A percentile compares a stretch with the other conserved stretches of the same genome.
phyloP scores from a whole-genome alignment of 306 rosid genomes.

The Cicer chorassanicum region DNA sequence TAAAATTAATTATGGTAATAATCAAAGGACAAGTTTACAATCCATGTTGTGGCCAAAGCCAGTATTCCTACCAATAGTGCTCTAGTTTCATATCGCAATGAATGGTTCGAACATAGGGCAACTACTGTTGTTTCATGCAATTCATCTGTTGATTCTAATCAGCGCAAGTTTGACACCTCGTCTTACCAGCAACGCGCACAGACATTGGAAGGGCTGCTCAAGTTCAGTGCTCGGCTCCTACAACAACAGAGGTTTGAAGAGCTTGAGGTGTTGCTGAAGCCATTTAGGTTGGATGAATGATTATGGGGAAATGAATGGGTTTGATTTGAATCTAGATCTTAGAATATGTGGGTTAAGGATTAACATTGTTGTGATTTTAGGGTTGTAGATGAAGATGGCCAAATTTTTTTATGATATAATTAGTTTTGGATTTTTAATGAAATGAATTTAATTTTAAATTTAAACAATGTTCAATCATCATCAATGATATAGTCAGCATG shows the following conservation, averaged over 20 bases:
- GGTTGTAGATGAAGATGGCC: too few species aligned
- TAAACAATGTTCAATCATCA: too few species aligned
- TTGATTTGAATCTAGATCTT: too few species aligned
- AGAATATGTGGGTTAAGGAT: too few species aligned
- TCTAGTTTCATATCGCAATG: slow-evolving; percentile 43
- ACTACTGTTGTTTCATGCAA: slow-evolving; percentile 76
- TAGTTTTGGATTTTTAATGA: too few species aligned
- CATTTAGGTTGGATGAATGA: slow-evolving; percentile 58
- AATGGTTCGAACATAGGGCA: slow-evolving; percentile 64
- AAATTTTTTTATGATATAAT: too few species aligned
- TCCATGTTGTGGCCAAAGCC: slow-evolving; percentile 64
- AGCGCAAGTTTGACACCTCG: slow-evolving; percentile 71
- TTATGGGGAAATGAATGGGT: too few species aligned
- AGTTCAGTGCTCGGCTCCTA: slow-evolving; percentile 87
- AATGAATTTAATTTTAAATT: too few species aligned
- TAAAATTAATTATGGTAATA: too few species aligned
- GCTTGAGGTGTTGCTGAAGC: slow-evolving; percentile 89
- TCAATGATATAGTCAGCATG: too few species aligned
- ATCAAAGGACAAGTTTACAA: slow-evolving; percentile 73
- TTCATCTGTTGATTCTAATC: slow-evolving; percentile 65
- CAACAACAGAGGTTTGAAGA: slow-evolving; percentile 82
- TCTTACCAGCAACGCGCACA: slow-evolving; percentile 86
- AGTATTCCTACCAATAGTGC: slow-evolving; percentile 54
- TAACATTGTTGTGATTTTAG: too few species aligned
- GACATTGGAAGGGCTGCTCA: slow-evolving; percentile 94